These are phyloP conservation scores for Solanum raphanifolium DNA, from an alignment of 257 asterid species.

Conservation along the genomic window DNA sequence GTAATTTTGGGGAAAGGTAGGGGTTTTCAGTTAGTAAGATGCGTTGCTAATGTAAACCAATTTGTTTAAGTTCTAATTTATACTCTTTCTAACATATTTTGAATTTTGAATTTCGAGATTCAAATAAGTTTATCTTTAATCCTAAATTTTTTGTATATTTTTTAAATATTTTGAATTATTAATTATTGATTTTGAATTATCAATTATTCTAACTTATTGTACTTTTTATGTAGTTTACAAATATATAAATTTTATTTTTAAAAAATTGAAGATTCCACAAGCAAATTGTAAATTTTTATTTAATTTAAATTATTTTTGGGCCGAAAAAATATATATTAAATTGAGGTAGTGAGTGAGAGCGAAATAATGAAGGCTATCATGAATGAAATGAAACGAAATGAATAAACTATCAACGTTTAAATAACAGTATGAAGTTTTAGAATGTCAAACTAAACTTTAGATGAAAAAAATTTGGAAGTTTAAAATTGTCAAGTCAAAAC, in stretches of 20 bases:
- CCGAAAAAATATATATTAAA: too few relatives aligned
- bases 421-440: background rate
- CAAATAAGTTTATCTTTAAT: too few relatives aligned
- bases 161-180: too few relatives aligned
- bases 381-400: too few relatives aligned
- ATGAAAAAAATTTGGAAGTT: background rate
- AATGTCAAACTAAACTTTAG: background rate
- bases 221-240: too few relatives aligned
- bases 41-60: background rate
- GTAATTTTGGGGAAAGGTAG: background rate
- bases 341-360: background rate
- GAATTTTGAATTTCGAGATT: too few relatives aligned
- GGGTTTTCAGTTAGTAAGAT: background rate
- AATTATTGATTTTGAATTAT: too few relatives aligned
- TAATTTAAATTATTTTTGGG: background rate
- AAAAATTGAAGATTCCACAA: rapidly evolving
- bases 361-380: background rate
- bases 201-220: too few relatives aligned
- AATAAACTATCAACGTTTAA: background rate
- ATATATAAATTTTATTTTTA: too few relatives aligned
- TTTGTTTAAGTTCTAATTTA: background rate
- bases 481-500: background rate
- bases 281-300: background rate
- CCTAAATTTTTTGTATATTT: too few relatives aligned
- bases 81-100: too few relatives aligned